These are phyloP conservation scores for Kurtzmaniella quercitrusa DNA, from an alignment of 1,139 yeast species.

Conservation along the genomic window DNA sequence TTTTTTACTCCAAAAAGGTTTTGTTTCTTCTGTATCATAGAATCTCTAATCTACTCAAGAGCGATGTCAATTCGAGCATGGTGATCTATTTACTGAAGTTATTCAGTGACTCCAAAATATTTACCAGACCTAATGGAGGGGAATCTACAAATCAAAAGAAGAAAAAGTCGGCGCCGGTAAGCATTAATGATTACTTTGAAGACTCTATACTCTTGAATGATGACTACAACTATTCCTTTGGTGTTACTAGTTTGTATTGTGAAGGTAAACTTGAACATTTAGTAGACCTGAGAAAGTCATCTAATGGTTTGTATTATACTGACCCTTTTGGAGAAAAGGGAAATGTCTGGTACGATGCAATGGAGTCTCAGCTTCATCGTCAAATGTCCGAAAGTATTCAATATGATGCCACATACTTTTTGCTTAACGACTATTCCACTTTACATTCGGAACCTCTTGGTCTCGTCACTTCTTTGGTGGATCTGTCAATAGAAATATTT, in stretches of 20 bases:
- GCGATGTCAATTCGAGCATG: slow-evolving; percentile 40
- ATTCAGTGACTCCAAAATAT: slow-evolving; percentile 36
- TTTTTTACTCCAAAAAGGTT: slow-evolving; percentile 32
- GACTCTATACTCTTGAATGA: slow-evolving; percentile 24
- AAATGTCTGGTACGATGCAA: slow-evolving; percentile 4
- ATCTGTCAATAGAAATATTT: slow-evolving; percentile 73
- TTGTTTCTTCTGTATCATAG: slow-evolving; percentile 30
- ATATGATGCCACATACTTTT: slow-evolving; percentile 31
- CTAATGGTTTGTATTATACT: background rate
- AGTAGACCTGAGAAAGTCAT: background rate
- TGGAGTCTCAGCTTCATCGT: slow-evolving; percentile 1
- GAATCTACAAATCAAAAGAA: slow-evolving; percentile 2
- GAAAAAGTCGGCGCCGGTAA: slow-evolving; percentile 3
- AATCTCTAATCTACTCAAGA: slow-evolving; percentile 26
- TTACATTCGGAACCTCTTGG: slow-evolving; percentile 23
- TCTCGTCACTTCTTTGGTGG: slow-evolving; percentile 57
- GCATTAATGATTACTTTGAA: slow-evolving; percentile 21
- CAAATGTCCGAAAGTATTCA: slow-evolving; percentile 22
- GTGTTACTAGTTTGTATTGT: slow-evolving; percentile 28
- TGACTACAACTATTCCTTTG: slow-evolving; percentile 35
- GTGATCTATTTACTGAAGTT: slow-evolving; percentile 35
- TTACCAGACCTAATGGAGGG: slow-evolving; percentile 15
- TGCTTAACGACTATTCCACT: slow-evolving; percentile 25
- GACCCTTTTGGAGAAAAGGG: slow-evolving; percentile 3
- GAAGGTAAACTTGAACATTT: background rate